A percentile compares a stretch with the other conserved stretches of the same genome.
These are phyloP conservation scores for Spiraea crenata DNA, from an alignment of 331 rosid species.

Conservation along the genomic window DNA sequence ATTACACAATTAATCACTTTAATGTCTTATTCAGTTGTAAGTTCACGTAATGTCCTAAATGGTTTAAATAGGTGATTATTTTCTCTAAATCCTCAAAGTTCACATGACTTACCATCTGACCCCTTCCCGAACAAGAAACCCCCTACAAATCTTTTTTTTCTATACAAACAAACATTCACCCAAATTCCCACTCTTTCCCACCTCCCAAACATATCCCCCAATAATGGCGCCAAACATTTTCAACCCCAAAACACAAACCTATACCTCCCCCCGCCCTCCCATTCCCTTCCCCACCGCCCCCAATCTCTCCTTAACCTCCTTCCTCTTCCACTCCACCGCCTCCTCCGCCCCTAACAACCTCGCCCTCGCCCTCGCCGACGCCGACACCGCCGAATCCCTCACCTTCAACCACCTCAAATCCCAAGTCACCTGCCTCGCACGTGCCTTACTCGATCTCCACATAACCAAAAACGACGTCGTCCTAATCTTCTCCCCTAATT, in stretches of 20 bases:
- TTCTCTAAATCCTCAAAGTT: neutral
- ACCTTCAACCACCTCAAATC: slow-evolving; percentile 42
- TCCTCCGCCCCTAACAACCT: slow-evolving; percentile 13
- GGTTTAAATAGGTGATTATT: neutral
- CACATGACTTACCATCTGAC: neutral
- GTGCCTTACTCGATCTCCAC: slow-evolving; percentile 21
- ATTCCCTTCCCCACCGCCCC: slow-evolving; percentile 33
- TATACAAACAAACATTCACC: neutral
- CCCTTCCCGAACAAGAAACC: neutral
- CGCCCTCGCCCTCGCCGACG: slow-evolving; percentile 39
- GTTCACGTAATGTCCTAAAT: too few relatives aligned
- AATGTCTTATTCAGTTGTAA: too few relatives aligned
- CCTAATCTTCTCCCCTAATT: slow-evolving; percentile 41
- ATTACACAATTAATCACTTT: too few relatives aligned
- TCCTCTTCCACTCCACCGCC: slow-evolving; percentile 38
- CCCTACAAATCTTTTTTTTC: neutral
- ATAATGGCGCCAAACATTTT: slow-evolving; percentile 38
- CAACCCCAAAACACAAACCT: slow-evolving; percentile 31
- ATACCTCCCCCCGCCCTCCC: slow-evolving; percentile 36
- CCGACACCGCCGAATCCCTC: slow-evolving; percentile 26
- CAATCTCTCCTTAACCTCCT: slow-evolving; percentile 36
- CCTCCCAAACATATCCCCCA: neutral
- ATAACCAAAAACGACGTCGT: slow-evolving; percentile 31
- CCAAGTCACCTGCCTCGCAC: slow-evolving; percentile 32
- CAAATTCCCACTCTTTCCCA: neutral